A percentile compares a stretch with the other conserved stretches of the same genome.
phyloP scores from a whole-genome alignment of 2,329 filamentous ascomycete species.

The Massarina eburnea region DNA sequence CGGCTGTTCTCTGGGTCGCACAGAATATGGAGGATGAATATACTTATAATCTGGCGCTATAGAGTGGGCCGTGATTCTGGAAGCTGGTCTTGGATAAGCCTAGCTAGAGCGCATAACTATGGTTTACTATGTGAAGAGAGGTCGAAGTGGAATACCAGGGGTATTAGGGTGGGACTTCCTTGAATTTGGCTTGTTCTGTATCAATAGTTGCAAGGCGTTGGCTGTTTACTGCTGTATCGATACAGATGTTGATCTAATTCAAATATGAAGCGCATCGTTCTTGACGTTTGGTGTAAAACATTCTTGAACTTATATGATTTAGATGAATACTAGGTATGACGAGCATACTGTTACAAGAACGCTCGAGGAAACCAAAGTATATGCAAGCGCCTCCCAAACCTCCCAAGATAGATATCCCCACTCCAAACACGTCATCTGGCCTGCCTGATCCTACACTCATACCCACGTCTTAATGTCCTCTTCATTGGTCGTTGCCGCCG shows the following conservation, averaged over 20 bases:
- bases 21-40: slow-evolving; percentile 76
- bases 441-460: background rate
- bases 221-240: slow-evolving; percentile 7
- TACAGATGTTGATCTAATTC: background rate
- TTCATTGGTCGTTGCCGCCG: slow-evolving; percentile 24
- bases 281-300: background rate
- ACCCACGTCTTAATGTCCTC: background rate
- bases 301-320: background rate
- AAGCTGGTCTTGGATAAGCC: background rate
- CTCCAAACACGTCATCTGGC: background rate
- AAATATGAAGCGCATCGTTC: no score
- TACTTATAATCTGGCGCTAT: slow-evolving; percentile 69
- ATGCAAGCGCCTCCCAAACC: slow-evolving; percentile 2
- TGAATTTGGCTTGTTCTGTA: slow-evolving; percentile 12
- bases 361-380: slow-evolving; percentile 21
- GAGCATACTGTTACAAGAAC: slow-evolving; percentile 28
- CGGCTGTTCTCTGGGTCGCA: slow-evolving; percentile 67
- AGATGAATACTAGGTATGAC: slow-evolving; percentile 5
- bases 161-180: background rate
- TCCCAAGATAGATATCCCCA: background rate
- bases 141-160: background rate
- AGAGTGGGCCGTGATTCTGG: background rate
- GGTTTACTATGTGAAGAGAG: background rate
- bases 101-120: background rate
- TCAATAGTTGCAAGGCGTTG: slow-evolving; percentile 14